These are phyloP conservation scores for Ophiosphaerella herpotricha DNA, from an alignment of 2,329 filamentous ascomycete species.

Conservation along the genomic window DNA sequence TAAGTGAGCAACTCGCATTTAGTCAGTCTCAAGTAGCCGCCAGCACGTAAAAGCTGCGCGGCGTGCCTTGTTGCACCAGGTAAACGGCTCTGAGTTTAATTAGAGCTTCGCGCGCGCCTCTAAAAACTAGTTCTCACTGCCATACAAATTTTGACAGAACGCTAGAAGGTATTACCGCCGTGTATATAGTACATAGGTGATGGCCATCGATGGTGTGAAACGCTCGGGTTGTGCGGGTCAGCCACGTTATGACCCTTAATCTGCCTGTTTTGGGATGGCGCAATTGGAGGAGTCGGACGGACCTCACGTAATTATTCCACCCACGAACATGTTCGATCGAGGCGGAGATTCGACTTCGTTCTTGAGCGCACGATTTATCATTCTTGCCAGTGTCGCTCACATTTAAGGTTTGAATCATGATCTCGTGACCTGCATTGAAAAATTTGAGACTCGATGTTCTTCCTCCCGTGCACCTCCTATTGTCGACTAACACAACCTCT, in stretches of 20 bases:
- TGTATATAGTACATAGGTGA: slow-evolving; percentile 2
- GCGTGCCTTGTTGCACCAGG: slow-evolving; percentile 19
- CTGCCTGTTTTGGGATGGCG: slow-evolving; percentile 6
- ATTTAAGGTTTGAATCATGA: no score
- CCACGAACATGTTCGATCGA: no score
- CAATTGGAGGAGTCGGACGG: neutral
- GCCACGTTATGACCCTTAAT: slow-evolving; percentile 1
- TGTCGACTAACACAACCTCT: no score
- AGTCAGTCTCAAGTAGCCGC: slow-evolving; percentile 27
- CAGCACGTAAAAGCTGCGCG: slow-evolving; percentile 11
- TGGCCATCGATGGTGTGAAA: slow-evolving; percentile 12
- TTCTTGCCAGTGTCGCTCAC: no score
- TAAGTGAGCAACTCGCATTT: slow-evolving; percentile 18
- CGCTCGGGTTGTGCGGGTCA: slow-evolving; percentile 11
- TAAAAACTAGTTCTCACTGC: slow-evolving; percentile 2
- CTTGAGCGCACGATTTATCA: no score
- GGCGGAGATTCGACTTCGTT: no score
- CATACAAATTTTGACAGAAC: slow-evolving; percentile 13
- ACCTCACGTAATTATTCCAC: no score
- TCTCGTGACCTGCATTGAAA: no score
- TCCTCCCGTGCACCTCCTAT: no score
- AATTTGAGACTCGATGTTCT: no score
- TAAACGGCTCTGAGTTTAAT: slow-evolving; percentile 17
- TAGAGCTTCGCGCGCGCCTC: slow-evolving; percentile 7
- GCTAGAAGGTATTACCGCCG: slow-evolving; percentile 15